Evolutionary conservation across 208 protist genomes (phyloP), one percentile per base, ranked within the genome.

Genomic region (Acanthamoeba lugdunensis): DNA sequence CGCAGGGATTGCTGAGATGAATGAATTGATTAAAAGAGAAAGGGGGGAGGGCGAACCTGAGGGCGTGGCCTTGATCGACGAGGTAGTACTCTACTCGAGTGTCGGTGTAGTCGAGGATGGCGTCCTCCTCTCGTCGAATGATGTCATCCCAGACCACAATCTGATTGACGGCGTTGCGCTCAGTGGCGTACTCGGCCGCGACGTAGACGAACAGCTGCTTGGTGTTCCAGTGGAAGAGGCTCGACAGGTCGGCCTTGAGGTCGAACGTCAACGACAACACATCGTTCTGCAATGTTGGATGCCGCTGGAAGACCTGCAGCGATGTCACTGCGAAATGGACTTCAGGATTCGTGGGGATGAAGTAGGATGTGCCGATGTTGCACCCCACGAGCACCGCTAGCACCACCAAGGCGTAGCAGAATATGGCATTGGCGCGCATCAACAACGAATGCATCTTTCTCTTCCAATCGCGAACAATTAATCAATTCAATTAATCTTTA

Each of bases 181-280:
- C 48, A 33, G 81, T 48, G 28, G 45, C 30, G 81, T 88, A 88
- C 81, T 88, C 25, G 14, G 81, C 81, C 14, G 81, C n/a, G n/a
- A 88, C 28, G 54, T 50, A 88, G 30, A 88, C 81, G 28, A 88
- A 88, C 25, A 88, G 81, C 50, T 88, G 81, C 81, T 88, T 88
- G 25, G 81, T 88, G 50, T 88, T 88, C 81, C 81, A 88, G 25
- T 23, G 71, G 28, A 56, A 88, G 52, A 88, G 81, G 4, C 25
- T 28, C 18, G 52, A 52, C 21, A 88, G 81, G 33, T 88, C 52
- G 28, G 81, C 81, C 25, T 63, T 30, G 54, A 88, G 81, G 37
- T 88, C 25, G 54, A 88, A 88, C 9, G 81, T 88, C 14, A 88
- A 21, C 50, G 52, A 54, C 7, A 88, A 18, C 11, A 67, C 7